These are phyloP conservation scores for Pythium rhizo-oryzae DNA, from an alignment of 352 stramenopile genomes.

Conservation along the genomic window DNA sequence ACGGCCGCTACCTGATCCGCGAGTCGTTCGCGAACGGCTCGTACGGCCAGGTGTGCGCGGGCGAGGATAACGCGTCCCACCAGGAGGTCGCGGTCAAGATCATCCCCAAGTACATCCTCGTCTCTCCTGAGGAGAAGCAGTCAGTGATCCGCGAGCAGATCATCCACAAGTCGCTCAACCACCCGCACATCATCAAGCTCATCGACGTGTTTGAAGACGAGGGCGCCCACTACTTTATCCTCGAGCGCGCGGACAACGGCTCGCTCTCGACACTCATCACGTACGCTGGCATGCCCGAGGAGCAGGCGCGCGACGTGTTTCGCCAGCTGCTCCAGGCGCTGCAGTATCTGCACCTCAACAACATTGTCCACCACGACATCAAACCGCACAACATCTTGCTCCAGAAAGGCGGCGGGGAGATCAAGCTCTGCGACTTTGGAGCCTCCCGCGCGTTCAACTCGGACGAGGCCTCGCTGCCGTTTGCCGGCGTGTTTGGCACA, in stretches of 20 bases:
- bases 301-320: constrained; percentile 56
- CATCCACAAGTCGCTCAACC: constrained; percentile 66
- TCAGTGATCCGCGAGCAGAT: constrained; percentile 71
- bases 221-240: constrained; percentile 72
- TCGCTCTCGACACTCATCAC: constrained; percentile 56
- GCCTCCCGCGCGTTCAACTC: constrained; percentile 71
- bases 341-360: constrained; percentile 65
- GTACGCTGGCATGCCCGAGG: constrained; percentile 51
- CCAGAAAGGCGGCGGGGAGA: constrained; percentile 39
- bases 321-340: constrained; percentile 60
- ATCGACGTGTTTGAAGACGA: constrained; percentile 78
- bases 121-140: constrained; percentile 71
- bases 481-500: constrained; percentile 71
- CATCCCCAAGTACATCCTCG: constrained; percentile 72
- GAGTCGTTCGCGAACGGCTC: constrained; percentile 73
- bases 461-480: constrained; percentile 52
- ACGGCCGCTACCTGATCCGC: constrained; percentile 72
- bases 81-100: constrained; percentile 76
- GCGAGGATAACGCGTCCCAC: constrained; percentile 51
- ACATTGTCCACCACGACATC: constrained; percentile 92
- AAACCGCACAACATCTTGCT: constrained; percentile 87
- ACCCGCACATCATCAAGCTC: constrained; percentile 78
- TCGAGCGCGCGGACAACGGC: constrained; percentile 64
- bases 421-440: constrained; percentile 88
- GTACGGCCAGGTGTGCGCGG: constrained; percentile 66